These are phyloP conservation scores for Penicillium sp. DNA, from an alignment of 2,329 filamentous ascomycete genomes.

Conservation along the genomic window DNA sequence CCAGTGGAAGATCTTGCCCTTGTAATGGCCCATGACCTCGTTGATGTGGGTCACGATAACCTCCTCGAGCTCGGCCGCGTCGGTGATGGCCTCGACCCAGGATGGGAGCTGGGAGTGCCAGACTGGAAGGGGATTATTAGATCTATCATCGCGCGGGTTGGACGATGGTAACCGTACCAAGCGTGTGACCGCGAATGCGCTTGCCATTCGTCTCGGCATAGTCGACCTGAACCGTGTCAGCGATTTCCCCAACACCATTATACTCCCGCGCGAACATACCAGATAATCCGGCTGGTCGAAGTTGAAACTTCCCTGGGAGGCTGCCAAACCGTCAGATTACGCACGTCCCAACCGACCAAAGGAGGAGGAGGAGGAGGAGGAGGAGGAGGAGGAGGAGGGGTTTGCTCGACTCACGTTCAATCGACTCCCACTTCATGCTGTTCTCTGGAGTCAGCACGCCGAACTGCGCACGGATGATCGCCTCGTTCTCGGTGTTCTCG, in stretches of 20 bases:
- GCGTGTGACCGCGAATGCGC: slow-evolving; percentile 66
- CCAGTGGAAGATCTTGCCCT: slow-evolving; percentile 44
- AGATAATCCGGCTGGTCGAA: slow-evolving; percentile 60
- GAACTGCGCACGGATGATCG: slow-evolving; percentile 65
- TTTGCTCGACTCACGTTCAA: slow-evolving; percentile 51
- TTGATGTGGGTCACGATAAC: slow-evolving; percentile 56
- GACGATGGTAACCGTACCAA: slow-evolving; percentile 36
- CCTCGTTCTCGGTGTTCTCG: slow-evolving; percentile 65
- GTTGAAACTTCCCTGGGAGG: slow-evolving; percentile 58
- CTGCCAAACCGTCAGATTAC: slow-evolving; percentile 11
- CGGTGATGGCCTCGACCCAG: slow-evolving; percentile 56
- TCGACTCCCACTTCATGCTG: slow-evolving; percentile 67
- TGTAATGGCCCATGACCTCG: slow-evolving; percentile 40
- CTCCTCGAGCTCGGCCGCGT: slow-evolving; percentile 53
- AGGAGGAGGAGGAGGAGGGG: too few relatives aligned
- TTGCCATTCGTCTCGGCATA: slow-evolving; percentile 46
- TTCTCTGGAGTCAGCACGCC: slow-evolving; percentile 69
- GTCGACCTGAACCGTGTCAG: slow-evolving; percentile 34
- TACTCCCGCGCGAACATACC: slow-evolving; percentile 45
- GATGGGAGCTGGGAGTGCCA: slow-evolving; percentile 47
- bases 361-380: too few relatives aligned
- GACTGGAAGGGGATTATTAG: slow-evolving; percentile 18
- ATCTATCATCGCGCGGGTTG: not conserved
- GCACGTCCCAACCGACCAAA: not conserved
- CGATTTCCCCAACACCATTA: slow-evolving; percentile 61